Evolutionary conservation across 192 early-diverging fungal species (phyloP).

Genomic region (Geranomyces michiganensis): DNA sequence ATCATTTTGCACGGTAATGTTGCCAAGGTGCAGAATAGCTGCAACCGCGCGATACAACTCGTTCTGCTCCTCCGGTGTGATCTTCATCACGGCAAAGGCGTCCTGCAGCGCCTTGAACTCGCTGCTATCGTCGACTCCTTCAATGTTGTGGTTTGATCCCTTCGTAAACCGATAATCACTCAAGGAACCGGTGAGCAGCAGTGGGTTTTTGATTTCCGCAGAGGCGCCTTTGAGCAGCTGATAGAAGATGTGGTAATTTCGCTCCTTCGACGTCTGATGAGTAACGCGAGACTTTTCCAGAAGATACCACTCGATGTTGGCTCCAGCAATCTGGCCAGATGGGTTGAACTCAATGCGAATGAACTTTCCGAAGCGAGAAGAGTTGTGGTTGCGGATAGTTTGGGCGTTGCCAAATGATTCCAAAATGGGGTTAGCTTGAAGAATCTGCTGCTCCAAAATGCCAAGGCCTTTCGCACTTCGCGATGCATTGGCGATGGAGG

Average conservation of each 20-base stretch:
- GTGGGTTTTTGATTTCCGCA: conserved; percentile 69
- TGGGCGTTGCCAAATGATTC: conserved; percentile 99
- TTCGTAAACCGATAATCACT: conserved; percentile 84
- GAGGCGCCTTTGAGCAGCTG: conserved; percentile 91
- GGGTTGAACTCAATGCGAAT: conserved; percentile 96
- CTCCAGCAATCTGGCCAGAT: conserved; percentile 86
- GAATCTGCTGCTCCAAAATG: conserved; percentile 85
- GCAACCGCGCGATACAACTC: conserved; percentile 85
- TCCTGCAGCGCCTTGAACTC: conserved; percentile 80
- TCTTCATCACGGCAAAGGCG: conserved; percentile 82
- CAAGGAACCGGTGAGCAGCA: conserved; percentile 76
- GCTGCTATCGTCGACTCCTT: conserved; percentile 87
- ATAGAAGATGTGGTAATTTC: conserved; percentile 98
- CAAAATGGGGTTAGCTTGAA: conserved; percentile 96
- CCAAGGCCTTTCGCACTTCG: conserved; percentile 44
- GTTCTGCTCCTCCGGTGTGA: conserved; percentile 73
- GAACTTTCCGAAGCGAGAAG: conserved; percentile 98
- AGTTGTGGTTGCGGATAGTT: conserved; percentile 98
- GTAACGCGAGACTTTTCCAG: conserved; percentile 97
- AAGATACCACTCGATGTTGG: conserved; percentile 96
- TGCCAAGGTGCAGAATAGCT: conserved; percentile 90
- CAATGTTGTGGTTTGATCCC: conserved; percentile 82
- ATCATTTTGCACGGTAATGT: conserved; percentile 78
- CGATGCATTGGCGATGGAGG: conserved; percentile 72
- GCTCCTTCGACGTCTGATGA: conserved; percentile 85